Evolutionary conservation across 805 yeast genomes (phyloP).

Genomic region (Blastobotrys mokoenaii): DNA sequence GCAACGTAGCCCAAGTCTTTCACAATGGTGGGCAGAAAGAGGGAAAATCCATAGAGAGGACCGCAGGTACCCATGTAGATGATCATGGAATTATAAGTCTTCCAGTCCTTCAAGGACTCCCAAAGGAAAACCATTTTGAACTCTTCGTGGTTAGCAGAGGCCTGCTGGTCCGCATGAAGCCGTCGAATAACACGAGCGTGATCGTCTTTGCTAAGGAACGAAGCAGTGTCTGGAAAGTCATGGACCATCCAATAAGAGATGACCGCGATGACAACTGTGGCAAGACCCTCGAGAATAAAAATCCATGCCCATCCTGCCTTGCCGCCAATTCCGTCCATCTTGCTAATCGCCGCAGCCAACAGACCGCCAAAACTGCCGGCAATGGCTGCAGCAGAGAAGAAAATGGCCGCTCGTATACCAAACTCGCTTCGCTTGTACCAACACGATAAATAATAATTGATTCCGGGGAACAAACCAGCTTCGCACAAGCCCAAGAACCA

Average conservation of each 20-base stretch:
- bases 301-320: conserved; percentile 45
- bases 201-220: conserved; percentile 30
- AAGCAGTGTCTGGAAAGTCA: conserved; percentile 34
- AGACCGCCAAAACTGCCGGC: conserved; percentile 52
- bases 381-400: conserved; percentile 30
- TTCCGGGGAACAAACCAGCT: conserved; percentile 37
- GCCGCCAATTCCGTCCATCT: conserved; percentile 31
- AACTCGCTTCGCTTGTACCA: conserved; percentile 33
- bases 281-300: conserved; percentile 41
- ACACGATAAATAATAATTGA: conserved; percentile 31
- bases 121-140: conserved; percentile 6
- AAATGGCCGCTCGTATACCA: conserved; percentile 30
- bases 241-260: conserved; percentile 27
- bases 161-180: conserved; percentile 28
- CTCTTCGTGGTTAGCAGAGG: conserved; percentile 12
- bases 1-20: conserved; percentile 36
- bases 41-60: conserved; percentile 36
- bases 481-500: conserved; percentile 34
- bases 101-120: conserved; percentile 32
- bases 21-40: conserved; percentile 39
- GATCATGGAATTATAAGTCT: conserved; percentile 35
- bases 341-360: conserved; percentile 34
- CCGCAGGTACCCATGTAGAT: conserved; percentile 23
- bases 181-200: conserved; percentile 25
- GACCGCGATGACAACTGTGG: conserved; percentile 10